These are phyloP conservation scores for Syzygium oleosum DNA, from an alignment of 345 rosid genomes.

Conservation along the genomic window DNA sequence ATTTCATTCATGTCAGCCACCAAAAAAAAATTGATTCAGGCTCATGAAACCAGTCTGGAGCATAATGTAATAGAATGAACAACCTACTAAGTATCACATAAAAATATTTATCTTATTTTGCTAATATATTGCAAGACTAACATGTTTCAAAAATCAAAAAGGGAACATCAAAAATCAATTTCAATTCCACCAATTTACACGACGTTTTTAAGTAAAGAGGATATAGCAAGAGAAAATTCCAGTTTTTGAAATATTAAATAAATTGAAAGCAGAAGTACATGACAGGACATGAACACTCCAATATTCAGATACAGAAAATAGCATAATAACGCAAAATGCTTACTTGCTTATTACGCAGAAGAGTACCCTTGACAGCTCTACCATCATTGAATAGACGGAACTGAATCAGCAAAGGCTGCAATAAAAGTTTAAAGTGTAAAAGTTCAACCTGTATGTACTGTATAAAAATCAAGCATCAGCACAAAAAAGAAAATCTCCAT, in stretches of 20 bases:
- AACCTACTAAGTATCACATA: background rate
- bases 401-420: constrained; percentile 79
- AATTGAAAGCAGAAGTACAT: background rate
- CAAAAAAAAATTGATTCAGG: background rate
- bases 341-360: constrained; percentile 69
- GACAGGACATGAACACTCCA: no score
- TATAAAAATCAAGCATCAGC: background rate
- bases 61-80: background rate
- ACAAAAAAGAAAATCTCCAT: background rate
- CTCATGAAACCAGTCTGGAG: background rate
- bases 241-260: background rate
- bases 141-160: background rate
- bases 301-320: background rate
- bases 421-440: background rate
- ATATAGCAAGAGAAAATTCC: background rate
- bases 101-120: background rate
- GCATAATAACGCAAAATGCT: background rate
- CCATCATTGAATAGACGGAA: constrained; percentile 67
- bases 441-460: background rate
- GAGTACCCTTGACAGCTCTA: constrained; percentile 66
- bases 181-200: background rate
- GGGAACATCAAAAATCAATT: background rate
- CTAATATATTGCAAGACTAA: background rate
- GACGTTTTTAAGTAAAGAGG: background rate
- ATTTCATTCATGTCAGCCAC: background rate